A percentile compares a stretch with the other conserved stretches of the same genome.
These are phyloP conservation scores for Forsythia suspensa DNA, from an alignment of 257 asterid genomes.

Conservation along the genomic window DNA sequence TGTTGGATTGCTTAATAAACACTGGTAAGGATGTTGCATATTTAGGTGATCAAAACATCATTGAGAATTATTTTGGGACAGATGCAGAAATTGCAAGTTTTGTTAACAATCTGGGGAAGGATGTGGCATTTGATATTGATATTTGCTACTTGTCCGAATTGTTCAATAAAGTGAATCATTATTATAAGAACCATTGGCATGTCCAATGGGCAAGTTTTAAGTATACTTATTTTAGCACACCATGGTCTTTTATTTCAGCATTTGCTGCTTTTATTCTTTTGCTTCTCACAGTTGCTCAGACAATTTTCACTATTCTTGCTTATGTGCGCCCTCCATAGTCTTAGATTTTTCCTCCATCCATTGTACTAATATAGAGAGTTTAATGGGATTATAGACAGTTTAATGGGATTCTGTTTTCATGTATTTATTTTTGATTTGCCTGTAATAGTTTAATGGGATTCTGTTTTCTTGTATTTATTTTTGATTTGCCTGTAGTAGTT, in stretches of 20 bases:
- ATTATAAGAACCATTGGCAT: conserved; percentile 64
- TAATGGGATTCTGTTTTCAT: no score
- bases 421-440: no score
- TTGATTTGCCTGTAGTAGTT: no score
- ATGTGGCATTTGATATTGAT: conserved; percentile 65
- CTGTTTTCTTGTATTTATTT: no score
- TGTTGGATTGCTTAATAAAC: conserved; percentile 68
- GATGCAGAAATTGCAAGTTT: conserved; percentile 67
- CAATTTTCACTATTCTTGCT: conserved; percentile 43
- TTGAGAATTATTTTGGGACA: conserved; percentile 80
- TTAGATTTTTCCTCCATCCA: background rate
- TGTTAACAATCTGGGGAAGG: conserved; percentile 78
- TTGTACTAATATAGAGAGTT: background rate
- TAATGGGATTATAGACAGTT: background rate
- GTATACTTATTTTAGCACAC: conserved; percentile 77
- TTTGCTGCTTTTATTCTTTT: conserved; percentile 69
- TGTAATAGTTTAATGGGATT: no score
- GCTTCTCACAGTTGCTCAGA: conserved; percentile 66
- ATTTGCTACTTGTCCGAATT: conserved; percentile 53
- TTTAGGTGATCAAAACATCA: conserved; percentile 48
- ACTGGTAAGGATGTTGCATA: conserved; percentile 59
- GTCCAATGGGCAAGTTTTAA: conserved; percentile 76
- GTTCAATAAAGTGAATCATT: conserved; percentile 63
- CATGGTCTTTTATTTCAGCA: conserved; percentile 89
- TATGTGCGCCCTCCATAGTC: conserved; percentile 36